Base-by-base conservation (phyloP, 225 moss, liverwort and hornwort species). In the Antitrichia curtipendula region DNA sequence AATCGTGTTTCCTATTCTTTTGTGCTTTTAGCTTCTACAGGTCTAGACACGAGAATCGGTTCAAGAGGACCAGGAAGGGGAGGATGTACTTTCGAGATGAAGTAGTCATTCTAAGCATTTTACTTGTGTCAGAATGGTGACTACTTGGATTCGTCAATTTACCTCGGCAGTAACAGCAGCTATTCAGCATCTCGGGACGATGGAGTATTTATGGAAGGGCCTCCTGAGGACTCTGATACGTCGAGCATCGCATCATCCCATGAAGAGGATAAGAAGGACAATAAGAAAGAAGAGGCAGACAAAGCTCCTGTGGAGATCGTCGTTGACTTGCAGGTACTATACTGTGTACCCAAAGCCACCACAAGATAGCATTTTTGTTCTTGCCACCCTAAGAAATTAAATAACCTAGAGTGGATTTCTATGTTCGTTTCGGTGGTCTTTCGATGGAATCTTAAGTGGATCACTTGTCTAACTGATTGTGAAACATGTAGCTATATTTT, bases 121-220 rank as follows among this genome's bases (percentile, higher is more conserved):
- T 75, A 83, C 61, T 62, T 88, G 34, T 92, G 24, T 80, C 90
- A 98, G 98, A 97, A 98, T 92, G 97, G 98, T 81, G 95, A 93
- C 75, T 98, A 91, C 85, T 90, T 98, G 56, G 97, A 98, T 89
- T 96, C 98, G n/a, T 98, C 95, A 89, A 45, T 98, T 69, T 95
- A 96, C 60, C 92, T 98, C 57, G 96, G 98, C 89, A 95, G 91
- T 86, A 95, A 95, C 80, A 97, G 97, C 88, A 96, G 95, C 91
- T 98, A 98, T 85, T 92, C 88, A 76, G 95, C 92, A 63, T 96
- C 91, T 53, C 95, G 91, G 77, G 91, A 96, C 65, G 95, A 98
- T 88, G 95, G 96, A 24, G 96, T 97, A 32, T 96, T 95, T 88
- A 84, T 95, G 56, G 98, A 98, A 92, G 97, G 94, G 61, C 45